These are phyloP conservation scores for Penicillium egyptiacum DNA, from an alignment of 495 filamentous ascomycete genomes.

Conservation along the genomic window DNA sequence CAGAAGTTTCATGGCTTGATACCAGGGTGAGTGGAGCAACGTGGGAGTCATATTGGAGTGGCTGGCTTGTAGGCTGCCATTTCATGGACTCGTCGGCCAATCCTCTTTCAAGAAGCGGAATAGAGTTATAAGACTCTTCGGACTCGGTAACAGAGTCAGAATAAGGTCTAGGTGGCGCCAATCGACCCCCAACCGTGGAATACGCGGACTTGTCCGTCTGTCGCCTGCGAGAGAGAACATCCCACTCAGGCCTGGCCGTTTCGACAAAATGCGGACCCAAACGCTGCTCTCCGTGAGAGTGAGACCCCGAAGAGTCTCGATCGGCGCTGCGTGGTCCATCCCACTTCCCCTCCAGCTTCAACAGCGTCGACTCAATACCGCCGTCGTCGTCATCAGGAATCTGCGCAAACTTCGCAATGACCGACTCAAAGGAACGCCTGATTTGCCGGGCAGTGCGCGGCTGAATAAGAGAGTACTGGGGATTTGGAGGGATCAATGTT, in stretches of 20 bases:
- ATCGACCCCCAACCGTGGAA: slow-evolving; percentile 31
- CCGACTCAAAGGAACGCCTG: slow-evolving; percentile 85
- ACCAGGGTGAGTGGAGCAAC: slow-evolving; percentile 28
- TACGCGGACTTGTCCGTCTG: slow-evolving; percentile 36
- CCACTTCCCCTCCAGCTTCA: slow-evolving; percentile 91
- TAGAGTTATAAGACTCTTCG: slow-evolving; percentile 74
- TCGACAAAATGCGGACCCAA: neutral
- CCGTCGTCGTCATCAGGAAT: slow-evolving; percentile 92
- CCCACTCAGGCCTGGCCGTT: slow-evolving; percentile 17
- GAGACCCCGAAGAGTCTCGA: slow-evolving; percentile 1
- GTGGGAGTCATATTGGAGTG: slow-evolving; percentile 10
- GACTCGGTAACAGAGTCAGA: slow-evolving; percentile 50
- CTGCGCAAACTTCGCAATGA: slow-evolving; percentile 82
- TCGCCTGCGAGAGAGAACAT: slow-evolving; percentile 22
- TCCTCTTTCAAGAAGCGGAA: slow-evolving; percentile 72
- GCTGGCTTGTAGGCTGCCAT: slow-evolving; percentile 27
- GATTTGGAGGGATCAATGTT: slow-evolving; percentile 42
- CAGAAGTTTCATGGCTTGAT: slow-evolving; percentile 31
- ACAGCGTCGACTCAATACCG: slow-evolving; percentile 86
- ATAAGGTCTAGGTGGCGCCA: slow-evolving; percentile 36
- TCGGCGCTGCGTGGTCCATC: slow-evolving; percentile 11
- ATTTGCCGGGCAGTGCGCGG: slow-evolving; percentile 75
- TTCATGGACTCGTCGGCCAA: slow-evolving; percentile 60
- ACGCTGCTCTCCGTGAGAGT: slow-evolving; percentile 1
- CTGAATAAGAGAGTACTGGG: slow-evolving; percentile 62